Evolutionary conservation across 2,329 filamentous ascomycete species (phyloP).

Genomic region (Endocalyx cinctus): DNA sequence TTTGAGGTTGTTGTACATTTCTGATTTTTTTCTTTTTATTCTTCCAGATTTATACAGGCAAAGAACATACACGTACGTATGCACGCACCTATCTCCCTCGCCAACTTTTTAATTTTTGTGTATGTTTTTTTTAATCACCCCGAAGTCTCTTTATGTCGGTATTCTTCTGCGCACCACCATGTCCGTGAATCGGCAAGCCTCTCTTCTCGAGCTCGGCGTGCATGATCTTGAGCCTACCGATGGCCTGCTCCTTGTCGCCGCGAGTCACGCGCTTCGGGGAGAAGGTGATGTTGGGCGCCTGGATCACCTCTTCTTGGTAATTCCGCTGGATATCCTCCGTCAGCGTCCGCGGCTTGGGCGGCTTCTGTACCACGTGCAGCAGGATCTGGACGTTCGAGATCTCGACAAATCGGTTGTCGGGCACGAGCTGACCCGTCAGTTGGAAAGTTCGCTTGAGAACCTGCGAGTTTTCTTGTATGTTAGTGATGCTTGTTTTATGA

Average conservation of each 20-base stretch:
- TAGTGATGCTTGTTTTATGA: slow-evolving; percentile 11
- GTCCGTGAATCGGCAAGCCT: slow-evolving; percentile 54
- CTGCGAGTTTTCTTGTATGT: too few species aligned
- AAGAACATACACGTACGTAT: too few species aligned
- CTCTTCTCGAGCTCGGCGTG: slow-evolving; percentile 62
- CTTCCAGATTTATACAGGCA: too few species aligned
- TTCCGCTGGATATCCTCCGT: slow-evolving; percentile 50
- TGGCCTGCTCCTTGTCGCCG: slow-evolving; percentile 64
- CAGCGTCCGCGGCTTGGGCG: slow-evolving; percentile 58
- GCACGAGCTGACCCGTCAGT: slow-evolving; percentile 70
- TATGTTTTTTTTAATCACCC: too few species aligned
- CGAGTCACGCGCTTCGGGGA: slow-evolving; percentile 60
- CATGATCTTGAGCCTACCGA: slow-evolving; percentile 78
- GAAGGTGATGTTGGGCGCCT: slow-evolving; percentile 69
- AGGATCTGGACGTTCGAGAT: slow-evolving; percentile 51
- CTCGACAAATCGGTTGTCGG: slow-evolving; percentile 62
- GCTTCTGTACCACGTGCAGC: slow-evolving; percentile 47
- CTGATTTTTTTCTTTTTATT: too few species aligned
- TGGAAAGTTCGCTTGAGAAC: slow-evolving; percentile 76
- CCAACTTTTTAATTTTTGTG: too few species aligned
- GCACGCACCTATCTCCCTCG: too few species aligned
- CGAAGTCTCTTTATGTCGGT: slow-evolving; percentile 39
- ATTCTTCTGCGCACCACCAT: slow-evolving; percentile 33
- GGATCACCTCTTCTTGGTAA: slow-evolving; percentile 30
- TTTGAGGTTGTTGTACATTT: too few species aligned